Conservation (phyloP, 768 basidiomycete species). For the Paxillus involutus region DNA sequence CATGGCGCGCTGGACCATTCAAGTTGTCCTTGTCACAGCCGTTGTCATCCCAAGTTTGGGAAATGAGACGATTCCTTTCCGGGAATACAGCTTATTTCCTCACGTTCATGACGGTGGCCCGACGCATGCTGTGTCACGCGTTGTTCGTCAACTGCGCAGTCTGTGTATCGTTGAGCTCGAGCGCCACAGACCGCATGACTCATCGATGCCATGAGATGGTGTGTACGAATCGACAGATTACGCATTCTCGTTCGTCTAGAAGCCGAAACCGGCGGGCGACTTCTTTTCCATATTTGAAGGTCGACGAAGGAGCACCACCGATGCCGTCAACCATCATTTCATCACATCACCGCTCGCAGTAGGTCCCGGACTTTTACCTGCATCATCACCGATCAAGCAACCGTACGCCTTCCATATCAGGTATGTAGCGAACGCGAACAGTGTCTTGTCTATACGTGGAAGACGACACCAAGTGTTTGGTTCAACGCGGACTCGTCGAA, state of each 20-base stretch:
- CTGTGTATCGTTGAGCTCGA: neutral
- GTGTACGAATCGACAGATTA: conserved; percentile 5
- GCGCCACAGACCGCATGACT: neutral
- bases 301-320: conserved; percentile 1
- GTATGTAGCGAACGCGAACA: neutral
- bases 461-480: neutral
- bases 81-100: conserved; percentile 17
- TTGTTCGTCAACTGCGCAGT: neutral
- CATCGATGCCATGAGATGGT: conserved; percentile 22
- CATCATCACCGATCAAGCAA: neutral
- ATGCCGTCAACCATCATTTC: conserved; percentile 5
- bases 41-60: conserved; percentile 23
- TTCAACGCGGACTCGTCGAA: neutral
- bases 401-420: neutral
- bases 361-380: neutral
- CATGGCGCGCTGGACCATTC: conserved; percentile 13
- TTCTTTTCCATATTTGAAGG: conserved; percentile 5
- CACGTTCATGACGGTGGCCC: conserved; percentile 18
- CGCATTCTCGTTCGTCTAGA: conserved; percentile 11
- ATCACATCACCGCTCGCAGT: neutral
- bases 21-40: conserved; percentile 12
- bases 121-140: neutral
- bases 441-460: neutral
- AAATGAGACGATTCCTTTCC: conserved; percentile 2
- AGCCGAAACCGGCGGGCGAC: conserved; percentile 8